Base-by-base conservation (phyloP, 2,329 filamentous ascomycete species). In the Xylaria digitata region DNA sequence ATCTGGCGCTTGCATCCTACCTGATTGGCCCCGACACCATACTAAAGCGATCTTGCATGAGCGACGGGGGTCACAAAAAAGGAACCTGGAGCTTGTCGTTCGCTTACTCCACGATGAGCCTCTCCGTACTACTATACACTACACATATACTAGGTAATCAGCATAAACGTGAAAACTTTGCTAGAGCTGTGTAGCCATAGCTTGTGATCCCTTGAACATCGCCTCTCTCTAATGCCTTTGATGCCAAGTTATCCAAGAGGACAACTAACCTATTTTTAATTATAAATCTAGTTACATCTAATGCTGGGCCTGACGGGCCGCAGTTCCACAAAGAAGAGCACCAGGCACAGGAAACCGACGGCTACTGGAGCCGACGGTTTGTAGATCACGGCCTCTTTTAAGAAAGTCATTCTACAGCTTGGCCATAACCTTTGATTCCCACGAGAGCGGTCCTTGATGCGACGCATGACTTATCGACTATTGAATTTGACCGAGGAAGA, bases 381-480 rank as follows among this genome's bases (percentile, higher is more conserved):
- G 64, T 59, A 53, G 53, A 62, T 62, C 63, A 40, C 23, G 48
- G 30, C 17, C 30, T 45, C 49, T 17, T 49, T 63, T 37, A 40
- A 63, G 59, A 56, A 66, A 63, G 59, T 60, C 49, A 37, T 60
- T 49, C 13, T 26, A 15, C 23, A n/a, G 42, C 48, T 30, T 55
- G 53, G 37, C 42, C 23, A 55, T 55, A 15, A 19, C 32, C 37
- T n/a, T 53, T 34, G 23, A 11, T 58, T 49, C 26, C 45, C 52
- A 26, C n/a, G 32, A 49, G 37, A 26, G 26, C 19, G 50, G 30
- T 17, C 23, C 11, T 30, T 1, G 46, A 23, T 49, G 19, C 13
- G 54, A 52, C 53, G 45, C 53, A 59, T 64, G 40, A 53, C n/a
- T 21, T 8, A 40, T 23, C 26, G 48, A 48, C 34, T 40, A 26